phyloP scores from a whole-genome alignment of 2,329 filamentous ascomycete genomes.

The Geosmithia flava region DNA sequence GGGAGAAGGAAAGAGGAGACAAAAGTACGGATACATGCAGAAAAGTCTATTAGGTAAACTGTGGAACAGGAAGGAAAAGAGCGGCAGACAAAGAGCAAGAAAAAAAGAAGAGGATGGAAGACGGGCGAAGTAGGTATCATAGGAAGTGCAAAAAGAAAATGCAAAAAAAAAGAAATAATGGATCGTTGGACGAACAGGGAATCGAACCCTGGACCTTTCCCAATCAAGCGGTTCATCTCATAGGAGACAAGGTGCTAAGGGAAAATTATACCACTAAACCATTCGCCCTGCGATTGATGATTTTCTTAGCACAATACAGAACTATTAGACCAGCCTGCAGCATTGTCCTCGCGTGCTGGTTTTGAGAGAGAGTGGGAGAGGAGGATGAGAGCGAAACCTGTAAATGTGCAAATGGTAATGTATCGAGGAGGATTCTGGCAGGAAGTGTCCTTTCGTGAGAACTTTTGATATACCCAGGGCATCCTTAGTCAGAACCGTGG shows the following conservation, averaged over 20 bases:
- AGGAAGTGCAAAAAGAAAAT: background rate
- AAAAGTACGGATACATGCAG: no score
- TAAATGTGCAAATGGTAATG: no score
- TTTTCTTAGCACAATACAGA: background rate
- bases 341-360: background rate
- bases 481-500: no score
- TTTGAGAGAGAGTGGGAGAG: no score
- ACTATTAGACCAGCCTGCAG: background rate
- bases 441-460: no score
- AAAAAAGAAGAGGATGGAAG: background rate
- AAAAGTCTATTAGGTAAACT: no score
- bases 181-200: background rate
- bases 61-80: no score
- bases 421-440: no score
- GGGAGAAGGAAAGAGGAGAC: no score
- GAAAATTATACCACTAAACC: background rate
- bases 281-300: background rate
- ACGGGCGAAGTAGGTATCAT: background rate
- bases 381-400: no score
- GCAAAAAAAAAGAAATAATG: background rate
- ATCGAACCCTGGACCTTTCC: background rate
- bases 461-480: no score
- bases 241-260: background rate
- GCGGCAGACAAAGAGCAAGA: no score
- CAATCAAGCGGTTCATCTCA: background rate